Conservation (phyloP, 306 rosid genomes). For the Albizia julibrissin region DNA sequence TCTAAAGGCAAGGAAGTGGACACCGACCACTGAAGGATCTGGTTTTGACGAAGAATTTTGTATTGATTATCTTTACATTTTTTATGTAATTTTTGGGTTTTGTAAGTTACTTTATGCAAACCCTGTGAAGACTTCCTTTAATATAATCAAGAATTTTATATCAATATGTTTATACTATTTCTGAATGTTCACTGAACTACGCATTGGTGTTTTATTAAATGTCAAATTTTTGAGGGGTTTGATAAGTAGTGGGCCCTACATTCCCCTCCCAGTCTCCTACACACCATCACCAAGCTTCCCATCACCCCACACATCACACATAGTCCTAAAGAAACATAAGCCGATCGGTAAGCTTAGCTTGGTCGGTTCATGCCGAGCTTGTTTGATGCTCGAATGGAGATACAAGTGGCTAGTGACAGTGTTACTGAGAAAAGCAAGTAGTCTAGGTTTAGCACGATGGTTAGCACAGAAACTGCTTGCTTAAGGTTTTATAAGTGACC, state of each 20-base stretch:
- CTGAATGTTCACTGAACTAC: too few species aligned
- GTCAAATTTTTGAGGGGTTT: too few species aligned
- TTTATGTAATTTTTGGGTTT: too few species aligned
- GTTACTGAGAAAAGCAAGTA: conserved; percentile 61
- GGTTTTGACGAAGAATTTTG: too few species aligned
- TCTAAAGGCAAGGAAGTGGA: too few species aligned
- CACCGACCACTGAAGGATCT: too few species aligned
- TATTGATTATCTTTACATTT: too few species aligned
- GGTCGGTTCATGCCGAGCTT: conserved; percentile 69
- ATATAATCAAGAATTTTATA: too few species aligned
- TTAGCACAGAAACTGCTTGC: conserved; percentile 53
- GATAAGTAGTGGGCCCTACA: conserved; percentile 74
- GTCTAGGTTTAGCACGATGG: conserved; percentile 69
- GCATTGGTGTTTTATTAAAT: too few species aligned
- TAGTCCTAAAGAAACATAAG: conserved; percentile 49
- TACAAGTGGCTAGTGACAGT: conserved; percentile 74
- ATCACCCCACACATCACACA: conserved; percentile 47
- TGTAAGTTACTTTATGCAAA: too few species aligned
- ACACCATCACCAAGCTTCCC: conserved; percentile 66
- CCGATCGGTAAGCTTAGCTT: conserved; percentile 51
- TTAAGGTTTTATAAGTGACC: conserved; percentile 64
- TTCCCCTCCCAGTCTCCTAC: conserved; percentile 65
- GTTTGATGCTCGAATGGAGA: conserved; percentile 65
- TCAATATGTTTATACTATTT: too few species aligned
- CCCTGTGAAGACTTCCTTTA: too few species aligned